These are phyloP conservation scores for Aspergillus luchuensis DNA, from an alignment of 2,329 filamentous ascomycete species.

Conservation along the genomic window DNA sequence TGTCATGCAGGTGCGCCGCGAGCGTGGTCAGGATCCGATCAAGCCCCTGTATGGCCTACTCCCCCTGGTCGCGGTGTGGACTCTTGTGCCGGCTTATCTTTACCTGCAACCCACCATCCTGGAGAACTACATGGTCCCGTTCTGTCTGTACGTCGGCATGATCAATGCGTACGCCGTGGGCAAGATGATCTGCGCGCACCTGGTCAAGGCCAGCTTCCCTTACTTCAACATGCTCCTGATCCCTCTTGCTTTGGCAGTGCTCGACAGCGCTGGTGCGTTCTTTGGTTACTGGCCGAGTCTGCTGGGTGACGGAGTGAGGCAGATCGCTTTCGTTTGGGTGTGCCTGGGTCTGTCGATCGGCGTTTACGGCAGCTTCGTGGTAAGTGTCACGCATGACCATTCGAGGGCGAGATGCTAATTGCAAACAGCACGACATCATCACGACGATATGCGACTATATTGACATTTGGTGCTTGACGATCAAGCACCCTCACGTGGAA, in stretches of 20 bases:
- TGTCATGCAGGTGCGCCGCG: slow-evolving; percentile 77
- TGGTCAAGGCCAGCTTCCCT: slow-evolving; percentile 84
- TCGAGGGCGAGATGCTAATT: slow-evolving; percentile 2
- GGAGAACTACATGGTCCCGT: slow-evolving; percentile 80
- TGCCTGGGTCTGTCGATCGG: slow-evolving; percentile 83
- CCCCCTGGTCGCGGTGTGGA: slow-evolving; percentile 79
- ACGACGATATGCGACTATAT: slow-evolving; percentile 97
- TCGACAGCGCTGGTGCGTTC: slow-evolving; percentile 76
- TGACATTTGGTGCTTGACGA: slow-evolving; percentile 97
- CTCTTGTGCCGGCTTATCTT: slow-evolving; percentile 74
- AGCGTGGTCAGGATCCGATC: slow-evolving; percentile 69
- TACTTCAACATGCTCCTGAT: slow-evolving; percentile 83
- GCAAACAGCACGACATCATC: slow-evolving; percentile 76
- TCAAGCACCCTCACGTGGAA: slow-evolving; percentile 74
- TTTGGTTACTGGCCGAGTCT: slow-evolving; percentile 71
- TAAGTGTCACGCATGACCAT: slow-evolving; percentile 32
- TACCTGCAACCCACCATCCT: slow-evolving; percentile 83
- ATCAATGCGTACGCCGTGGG: slow-evolving; percentile 95
- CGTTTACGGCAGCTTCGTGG: slow-evolving; percentile 96
- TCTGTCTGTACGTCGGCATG: slow-evolving; percentile 82
- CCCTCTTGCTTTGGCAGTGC: slow-evolving; percentile 74
- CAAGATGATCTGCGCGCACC: slow-evolving; percentile 91
- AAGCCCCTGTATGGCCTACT: slow-evolving; percentile 74
- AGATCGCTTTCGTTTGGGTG: slow-evolving; percentile 87
- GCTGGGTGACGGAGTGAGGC: slow-evolving; percentile 75